These are phyloP conservation scores for Fusarium virguliforme DNA, from an alignment of 2,329 filamentous ascomycete species.

Conservation along the genomic window DNA sequence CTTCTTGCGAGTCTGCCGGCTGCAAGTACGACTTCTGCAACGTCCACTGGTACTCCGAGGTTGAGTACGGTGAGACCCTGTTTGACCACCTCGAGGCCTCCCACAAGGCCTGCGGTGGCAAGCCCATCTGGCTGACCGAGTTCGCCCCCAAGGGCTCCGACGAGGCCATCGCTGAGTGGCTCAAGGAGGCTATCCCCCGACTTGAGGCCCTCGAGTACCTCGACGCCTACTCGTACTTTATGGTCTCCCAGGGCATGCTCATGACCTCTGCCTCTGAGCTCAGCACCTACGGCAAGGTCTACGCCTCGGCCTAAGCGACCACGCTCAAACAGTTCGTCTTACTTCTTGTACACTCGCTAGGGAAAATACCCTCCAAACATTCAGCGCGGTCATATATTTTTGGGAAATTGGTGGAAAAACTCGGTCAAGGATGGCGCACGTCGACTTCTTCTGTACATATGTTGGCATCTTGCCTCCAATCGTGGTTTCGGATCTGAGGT, in stretches of 20 bases:
- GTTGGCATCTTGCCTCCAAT: conserved; percentile 39
- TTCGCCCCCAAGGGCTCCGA: conserved; percentile 69
- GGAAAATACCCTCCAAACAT: conserved; percentile 52
- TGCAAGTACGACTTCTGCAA: conserved; percentile 74
- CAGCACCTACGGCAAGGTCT: conserved; percentile 66
- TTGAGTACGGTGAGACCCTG: conserved; percentile 66
- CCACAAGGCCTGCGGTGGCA: conserved; percentile 60
- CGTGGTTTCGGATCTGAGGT: conserved; percentile 26
- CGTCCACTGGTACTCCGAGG: conserved; percentile 75
- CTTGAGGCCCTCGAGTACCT: conserved; percentile 68
- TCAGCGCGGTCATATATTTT: conserved; percentile 43
- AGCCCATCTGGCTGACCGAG: conserved; percentile 76
- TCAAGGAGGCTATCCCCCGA: conserved; percentile 64
- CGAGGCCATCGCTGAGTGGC: conserved; percentile 62
- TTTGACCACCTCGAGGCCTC: conserved; percentile 68
- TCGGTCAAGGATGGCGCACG: conserved; percentile 47
- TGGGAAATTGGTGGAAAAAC: conserved; percentile 42
- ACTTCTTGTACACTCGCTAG: conserved; percentile 60
- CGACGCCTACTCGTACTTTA: conserved; percentile 73
- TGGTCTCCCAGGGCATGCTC: conserved; percentile 62
- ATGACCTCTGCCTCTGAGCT: conserved; percentile 59
- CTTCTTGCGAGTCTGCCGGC: conserved; percentile 63
- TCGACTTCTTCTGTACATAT: conserved; percentile 55
- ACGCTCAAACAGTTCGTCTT: conserved; percentile 44
- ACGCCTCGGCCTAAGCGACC: conserved; percentile 59